Conservation (phyloP, 495 filamentous ascomycete species). For the Lasiosphaeria miniovina region DNA sequence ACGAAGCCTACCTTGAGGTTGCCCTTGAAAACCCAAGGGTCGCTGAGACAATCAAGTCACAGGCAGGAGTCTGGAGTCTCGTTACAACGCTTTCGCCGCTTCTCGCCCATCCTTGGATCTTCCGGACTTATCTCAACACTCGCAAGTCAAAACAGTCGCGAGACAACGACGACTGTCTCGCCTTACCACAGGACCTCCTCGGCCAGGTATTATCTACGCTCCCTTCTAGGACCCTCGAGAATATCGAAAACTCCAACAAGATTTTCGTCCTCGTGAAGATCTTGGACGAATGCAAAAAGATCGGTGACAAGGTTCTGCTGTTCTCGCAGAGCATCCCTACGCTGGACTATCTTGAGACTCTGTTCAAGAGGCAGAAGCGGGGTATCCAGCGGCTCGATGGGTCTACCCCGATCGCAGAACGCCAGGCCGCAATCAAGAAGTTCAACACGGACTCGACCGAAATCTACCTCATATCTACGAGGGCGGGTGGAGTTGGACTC, state of each 20-base stretch:
- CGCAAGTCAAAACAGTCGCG: constrained; percentile 7
- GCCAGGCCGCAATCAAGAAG: constrained; percentile 58
- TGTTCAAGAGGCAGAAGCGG: constrained; percentile 45
- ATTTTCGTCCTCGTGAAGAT: constrained; percentile 63
- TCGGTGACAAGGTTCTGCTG: constrained; percentile 71
- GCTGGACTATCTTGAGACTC: constrained; percentile 62
- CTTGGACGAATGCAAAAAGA: constrained; percentile 54
- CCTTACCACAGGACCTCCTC: constrained; percentile 32
- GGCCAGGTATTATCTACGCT: constrained; percentile 29
- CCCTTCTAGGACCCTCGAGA: constrained; percentile 26
- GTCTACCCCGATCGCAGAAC: constrained; percentile 42
- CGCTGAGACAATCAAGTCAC: neutral
- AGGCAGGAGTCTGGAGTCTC: constrained; percentile 33
- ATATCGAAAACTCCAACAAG: constrained; percentile 58
- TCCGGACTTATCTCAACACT: constrained; percentile 42
- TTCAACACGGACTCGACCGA: constrained; percentile 58
- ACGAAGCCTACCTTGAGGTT: constrained; percentile 54
- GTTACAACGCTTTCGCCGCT: constrained; percentile 57
- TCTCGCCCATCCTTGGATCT: constrained; percentile 72
- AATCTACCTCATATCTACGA: constrained; percentile 79
- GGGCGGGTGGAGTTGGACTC: constrained; percentile 74
- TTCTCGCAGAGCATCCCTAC: constrained; percentile 74
- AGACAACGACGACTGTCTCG: constrained; percentile 25
- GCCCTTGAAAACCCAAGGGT: constrained; percentile 7
- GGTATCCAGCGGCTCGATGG: constrained; percentile 66